A percentile compares a stretch with the other conserved stretches of the same genome.
These are phyloP conservation scores for Fusarium sp. DNA, from an alignment of 2,329 filamentous ascomycete species.

Conservation along the genomic window DNA sequence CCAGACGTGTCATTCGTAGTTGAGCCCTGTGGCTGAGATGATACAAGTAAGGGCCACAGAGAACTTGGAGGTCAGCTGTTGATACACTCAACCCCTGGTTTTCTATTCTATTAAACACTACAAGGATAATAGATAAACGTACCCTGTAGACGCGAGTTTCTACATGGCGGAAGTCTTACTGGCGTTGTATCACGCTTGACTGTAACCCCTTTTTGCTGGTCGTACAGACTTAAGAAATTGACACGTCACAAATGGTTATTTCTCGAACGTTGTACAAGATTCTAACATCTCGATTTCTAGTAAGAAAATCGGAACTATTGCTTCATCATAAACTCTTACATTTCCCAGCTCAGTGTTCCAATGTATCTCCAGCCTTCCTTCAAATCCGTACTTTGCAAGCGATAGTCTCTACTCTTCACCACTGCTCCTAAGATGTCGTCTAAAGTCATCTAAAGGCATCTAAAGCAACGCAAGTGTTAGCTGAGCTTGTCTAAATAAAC, in stretches of 20 bases:
- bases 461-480: too few relatives aligned
- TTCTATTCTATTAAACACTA: accelerated
- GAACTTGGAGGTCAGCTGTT: too few relatives aligned
- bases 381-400: not conserved
- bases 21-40: not conserved
- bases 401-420: too few relatives aligned
- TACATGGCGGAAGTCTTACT: accelerated
- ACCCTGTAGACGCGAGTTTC: accelerated
- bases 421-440: too few relatives aligned
- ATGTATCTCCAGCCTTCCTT: not conserved
- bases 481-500: too few relatives aligned
- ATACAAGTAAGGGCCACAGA: not conserved
- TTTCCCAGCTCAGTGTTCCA: not conserved
- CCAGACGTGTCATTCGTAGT: not conserved
- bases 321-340: not conserved
- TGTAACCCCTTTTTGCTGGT: too few relatives aligned
- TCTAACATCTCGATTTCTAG: too few relatives aligned
- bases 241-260: not conserved
- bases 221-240: too few relatives aligned
- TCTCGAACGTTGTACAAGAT: not conserved
- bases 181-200: not conserved
- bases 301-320: not conserved
- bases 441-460: too few relatives aligned
- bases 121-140: accelerated
- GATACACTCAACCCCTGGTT: not conserved